Evolutionary conservation across 2,329 filamentous ascomycete genomes (phyloP), one percentile per base, ranked within the genome.

Genomic region (Blumeria graminis): DNA sequence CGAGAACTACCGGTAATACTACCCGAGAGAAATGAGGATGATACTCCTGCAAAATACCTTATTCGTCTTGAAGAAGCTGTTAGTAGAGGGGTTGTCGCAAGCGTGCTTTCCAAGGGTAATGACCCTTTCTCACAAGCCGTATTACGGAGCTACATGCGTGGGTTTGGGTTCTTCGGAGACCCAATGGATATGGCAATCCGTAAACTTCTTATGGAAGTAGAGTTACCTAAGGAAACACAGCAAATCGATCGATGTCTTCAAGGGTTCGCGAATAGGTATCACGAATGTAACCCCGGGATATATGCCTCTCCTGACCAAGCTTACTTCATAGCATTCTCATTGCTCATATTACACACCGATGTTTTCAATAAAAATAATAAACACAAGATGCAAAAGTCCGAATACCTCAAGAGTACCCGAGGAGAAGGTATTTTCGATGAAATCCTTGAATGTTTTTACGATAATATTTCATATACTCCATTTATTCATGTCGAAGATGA

Each of bases 361-460:
- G 86, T 94, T n/a, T 96, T 96, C 78, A 98, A 98, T 74, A 94
- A 94, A 70, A 98, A 96, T 72, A 96, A 96, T 71, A 96, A 96
- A 71, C 79, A 92, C 68, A 98, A 98, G 70, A 98, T 98, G 92
- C 88, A 94, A 65, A 93, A 94, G 66, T 71, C 77, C 0, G 92
- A 96, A 65, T 98, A 98, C 69, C 76, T 96, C 62, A 95, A 93
- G 69, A 96, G 96, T 67, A 93, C 89, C 0, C 81, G 81, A 22
- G 88, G 86, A 3, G 89, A 96, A 66, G 87, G 87, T 13, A 85
- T 96, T n/a, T 86, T 85, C 55, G 86, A 93, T 61, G 90, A 96
- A 61, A 85, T 96, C 45, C 73, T 96, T 13, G 88, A 88, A 64
- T 95, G 90, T 66, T 93, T 98, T 66, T 98, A 96, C 70, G 92